Evolutionary conservation across 1,139 yeast genomes (phyloP).

Genomic region (Kurtzmaniella quercitrusa): DNA sequence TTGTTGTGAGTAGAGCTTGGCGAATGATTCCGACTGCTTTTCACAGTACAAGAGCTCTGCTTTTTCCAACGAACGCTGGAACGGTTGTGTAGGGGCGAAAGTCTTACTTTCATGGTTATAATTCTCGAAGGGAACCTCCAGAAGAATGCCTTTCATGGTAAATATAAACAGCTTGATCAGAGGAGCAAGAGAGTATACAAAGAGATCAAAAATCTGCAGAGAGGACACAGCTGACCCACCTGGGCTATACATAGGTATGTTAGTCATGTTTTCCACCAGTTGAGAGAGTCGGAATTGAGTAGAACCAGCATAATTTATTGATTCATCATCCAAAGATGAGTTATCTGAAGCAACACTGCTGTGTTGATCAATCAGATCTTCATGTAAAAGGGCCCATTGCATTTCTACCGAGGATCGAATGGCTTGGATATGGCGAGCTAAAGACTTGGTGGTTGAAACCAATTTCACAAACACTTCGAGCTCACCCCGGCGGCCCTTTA

Average conservation of each 20-base stretch:
- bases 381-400: conserved; percentile 52
- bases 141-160: conserved; percentile 59
- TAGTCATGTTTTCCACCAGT: conserved; percentile 22
- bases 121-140: conserved; percentile 55
- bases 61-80: conserved; percentile 42
- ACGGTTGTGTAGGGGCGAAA: conserved; percentile 38
- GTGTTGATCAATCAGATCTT: conserved; percentile 3
- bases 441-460: conserved; percentile 47
- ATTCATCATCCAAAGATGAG: conserved; percentile 6
- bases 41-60: conserved; percentile 54
- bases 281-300: conserved; percentile 13
- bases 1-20: conserved; percentile 54
- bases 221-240: conserved; percentile 34
- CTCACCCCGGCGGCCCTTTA: conserved; percentile 54
- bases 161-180: conserved; percentile 64
- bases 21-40: conserved; percentile 57
- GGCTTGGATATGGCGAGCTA: conserved; percentile 63
- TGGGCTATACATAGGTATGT: not conserved
- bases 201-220: conserved; percentile 57
- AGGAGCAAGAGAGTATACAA: conserved; percentile 67
- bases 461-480: conserved; percentile 41
- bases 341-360: conserved; percentile 2
- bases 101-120: conserved; percentile 9
- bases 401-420: conserved; percentile 64
- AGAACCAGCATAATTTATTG: conserved; percentile 17